A percentile compares a stretch with the other conserved stretches of the same genome.
These are phyloP conservation scores for Kwoniella shandongensis DNA, from an alignment of 768 basidiomycete genomes.

Conservation along the genomic window DNA sequence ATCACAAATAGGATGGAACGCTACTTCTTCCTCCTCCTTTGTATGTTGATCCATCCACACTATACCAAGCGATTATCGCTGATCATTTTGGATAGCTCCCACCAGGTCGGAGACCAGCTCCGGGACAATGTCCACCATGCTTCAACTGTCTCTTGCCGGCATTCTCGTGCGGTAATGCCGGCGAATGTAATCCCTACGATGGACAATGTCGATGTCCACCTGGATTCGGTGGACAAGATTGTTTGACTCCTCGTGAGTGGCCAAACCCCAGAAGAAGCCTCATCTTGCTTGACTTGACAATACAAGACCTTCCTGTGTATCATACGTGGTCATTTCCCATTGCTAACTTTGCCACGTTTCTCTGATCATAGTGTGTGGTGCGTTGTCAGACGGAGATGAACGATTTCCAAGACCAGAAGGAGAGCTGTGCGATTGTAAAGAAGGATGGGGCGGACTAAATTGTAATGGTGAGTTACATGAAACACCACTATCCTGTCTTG, in stretches of 20 bases:
- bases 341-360: not conserved
- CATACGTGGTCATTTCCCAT: too few relatives aligned
- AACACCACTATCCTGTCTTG: not conserved
- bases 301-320: too few relatives aligned
- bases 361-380: conserved; percentile 76
- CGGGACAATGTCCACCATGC: conserved; percentile 59
- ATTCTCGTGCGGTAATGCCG: conserved; percentile 89
- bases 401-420: conserved; percentile 75
- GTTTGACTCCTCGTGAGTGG: conserved; percentile 79
- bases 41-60: too few relatives aligned
- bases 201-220: conserved; percentile 96
- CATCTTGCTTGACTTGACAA: too few relatives aligned
- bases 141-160: conserved; percentile 94
- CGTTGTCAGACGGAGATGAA: conserved; percentile 83
- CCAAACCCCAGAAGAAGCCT: too few relatives aligned
- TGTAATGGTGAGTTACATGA: conserved; percentile 76
- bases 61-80: too few relatives aligned
- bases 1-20: too few relatives aligned
- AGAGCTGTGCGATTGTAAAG: conserved; percentile 79
- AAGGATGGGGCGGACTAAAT: conserved; percentile 94
- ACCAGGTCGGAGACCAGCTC: conserved; percentile 8
- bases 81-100: conserved; percentile 5
- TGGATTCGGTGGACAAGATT: conserved; percentile 98
- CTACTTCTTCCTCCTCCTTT: too few relatives aligned
- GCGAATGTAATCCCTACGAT: conserved; percentile 83